Conservation (phyloP, 257 asterid species). For the Rauvolfia tetraphylla region DNA sequence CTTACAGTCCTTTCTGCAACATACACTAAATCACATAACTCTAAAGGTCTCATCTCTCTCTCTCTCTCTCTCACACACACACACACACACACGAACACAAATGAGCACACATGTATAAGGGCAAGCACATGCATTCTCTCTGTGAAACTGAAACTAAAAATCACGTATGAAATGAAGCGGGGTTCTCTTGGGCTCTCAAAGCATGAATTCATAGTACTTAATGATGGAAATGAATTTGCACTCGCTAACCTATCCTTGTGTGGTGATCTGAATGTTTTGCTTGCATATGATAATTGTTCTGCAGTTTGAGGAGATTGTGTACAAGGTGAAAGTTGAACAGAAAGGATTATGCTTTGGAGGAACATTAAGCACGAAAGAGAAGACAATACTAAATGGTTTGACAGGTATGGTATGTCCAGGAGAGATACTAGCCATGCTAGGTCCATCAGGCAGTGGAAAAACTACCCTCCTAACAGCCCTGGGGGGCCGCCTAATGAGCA, state of each 20-base stretch:
- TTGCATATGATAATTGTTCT: conserved; percentile 10
- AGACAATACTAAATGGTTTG: conserved; percentile 78
- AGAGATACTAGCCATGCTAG: conserved; percentile 91
- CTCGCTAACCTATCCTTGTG: neutral
- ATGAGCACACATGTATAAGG: neutral
- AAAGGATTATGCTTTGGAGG: conserved; percentile 43
- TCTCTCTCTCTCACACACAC: conserved; percentile 9
- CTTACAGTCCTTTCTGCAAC: conserved; percentile 48
- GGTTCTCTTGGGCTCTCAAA: neutral
- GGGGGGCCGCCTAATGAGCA: conserved; percentile 89
- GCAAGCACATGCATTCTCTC: neutral
- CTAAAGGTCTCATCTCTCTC: conserved; percentile 46
- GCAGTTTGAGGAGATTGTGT: conserved; percentile 91
- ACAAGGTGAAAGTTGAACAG: conserved; percentile 49
- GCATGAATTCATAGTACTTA: neutral
- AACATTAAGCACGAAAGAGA: conserved; percentile 43
- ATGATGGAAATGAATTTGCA: neutral
- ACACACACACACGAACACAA: neutral
- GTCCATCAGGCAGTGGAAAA: conserved; percentile 97
- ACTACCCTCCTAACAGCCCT: conserved; percentile 92
- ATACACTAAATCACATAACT: conserved; percentile 50
- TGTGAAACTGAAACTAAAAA: neutral
- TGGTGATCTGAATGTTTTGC: conserved; percentile 4
- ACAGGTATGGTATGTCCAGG: conserved; percentile 91
- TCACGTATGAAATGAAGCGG: neutral